Percentiles rank a stretch among this genome's conserved stretches.
phyloP scores from a whole-genome alignment of 345 rosid genomes.

The Geranium rotundifolium region DNA sequence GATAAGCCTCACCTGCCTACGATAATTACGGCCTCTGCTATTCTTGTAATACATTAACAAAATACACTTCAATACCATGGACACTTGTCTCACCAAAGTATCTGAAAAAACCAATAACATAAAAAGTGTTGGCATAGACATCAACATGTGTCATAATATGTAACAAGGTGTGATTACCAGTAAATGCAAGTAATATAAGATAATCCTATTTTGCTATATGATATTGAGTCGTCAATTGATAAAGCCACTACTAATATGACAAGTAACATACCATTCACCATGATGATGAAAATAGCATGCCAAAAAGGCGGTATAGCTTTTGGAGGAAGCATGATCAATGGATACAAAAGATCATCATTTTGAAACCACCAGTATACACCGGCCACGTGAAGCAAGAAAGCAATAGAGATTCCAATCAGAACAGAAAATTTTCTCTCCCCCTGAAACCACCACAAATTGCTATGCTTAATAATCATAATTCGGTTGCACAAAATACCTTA shows the following conservation, averaged over 20 bases:
- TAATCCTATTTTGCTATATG: not conserved
- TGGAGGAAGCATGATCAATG: conserved; percentile 93
- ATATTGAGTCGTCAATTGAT: conserved; percentile 1
- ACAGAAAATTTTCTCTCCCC: conserved; percentile 91
- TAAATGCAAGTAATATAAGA: too few species aligned
- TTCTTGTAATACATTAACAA: conserved; percentile 86
- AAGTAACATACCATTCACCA: conserved; percentile 75
- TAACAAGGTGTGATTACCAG: not conserved
- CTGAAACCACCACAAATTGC: conserved; percentile 37
- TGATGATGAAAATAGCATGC: conserved; percentile 88
- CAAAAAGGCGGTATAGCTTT: conserved; percentile 95
- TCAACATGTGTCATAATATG: too few species aligned
- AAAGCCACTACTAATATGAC: conserved; percentile 7
- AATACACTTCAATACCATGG: conserved; percentile 83
- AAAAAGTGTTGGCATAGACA: too few species aligned
- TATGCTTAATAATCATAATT: conserved; percentile 10
- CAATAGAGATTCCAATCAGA: conserved; percentile 57
- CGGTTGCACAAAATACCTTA: too few species aligned
- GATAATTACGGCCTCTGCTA: conserved; percentile 86
- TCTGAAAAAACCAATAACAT: too few species aligned
- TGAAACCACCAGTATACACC: conserved; percentile 97
- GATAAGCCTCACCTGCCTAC: conserved; percentile 57
- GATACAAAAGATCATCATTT: conserved; percentile 77
- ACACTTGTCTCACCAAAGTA: conserved; percentile 81
- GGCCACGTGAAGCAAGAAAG: conserved; percentile 60